Evolutionary conservation across 441 rosid species (phyloP), one percentile per base, ranked within the genome.

Genomic region (Daphne laureola): DNA sequence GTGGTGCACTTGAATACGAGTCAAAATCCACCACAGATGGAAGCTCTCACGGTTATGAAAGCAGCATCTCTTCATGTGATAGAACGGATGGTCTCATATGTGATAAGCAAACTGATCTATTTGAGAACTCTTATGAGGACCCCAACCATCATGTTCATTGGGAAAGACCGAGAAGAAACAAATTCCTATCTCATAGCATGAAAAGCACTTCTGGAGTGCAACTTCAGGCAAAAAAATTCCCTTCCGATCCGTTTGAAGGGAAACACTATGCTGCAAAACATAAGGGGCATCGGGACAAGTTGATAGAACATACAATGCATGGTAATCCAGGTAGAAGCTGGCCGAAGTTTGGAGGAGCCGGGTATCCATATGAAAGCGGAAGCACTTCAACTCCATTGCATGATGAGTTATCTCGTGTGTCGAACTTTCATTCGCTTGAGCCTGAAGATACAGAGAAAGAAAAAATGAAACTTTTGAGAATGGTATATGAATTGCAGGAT

Each of bases 11-110:
- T 38, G 67, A 71, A 52, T 68, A 70, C 53, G 49, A 61, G 58
- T 59, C 71, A 2, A 74, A 73, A 57, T 73, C 85, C 17, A 72
- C 80, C 49, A 53, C 77, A 42, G 65, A 72, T 65, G 74, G 76
- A 66, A 76, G 82, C 51, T 63, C 75, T 46, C 84, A 73, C 60
- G 85, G 83, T 41, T 84, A 83, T 62, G 90, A 82, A 71, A 94
- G 76, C 40, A 77, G 79, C 46, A 57, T 80, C 67, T 86, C 97
- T 63, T 83, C 98, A 3, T 67, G 54, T 66, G 86, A 80, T 35
- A 86, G 72, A 63, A 59, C 59, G 8, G 88, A 76, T 71, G 85
- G 79, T 67, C 80, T 69, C 43, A 46, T 69, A 31, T 64, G 67
- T 15, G 59, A 69, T 46, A 65, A 58, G 48, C 55, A 59, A 18